These are phyloP conservation scores for Rasamsonia emersonii DNA, from an alignment of 2,329 filamentous ascomycete species.

Conservation along the genomic window DNA sequence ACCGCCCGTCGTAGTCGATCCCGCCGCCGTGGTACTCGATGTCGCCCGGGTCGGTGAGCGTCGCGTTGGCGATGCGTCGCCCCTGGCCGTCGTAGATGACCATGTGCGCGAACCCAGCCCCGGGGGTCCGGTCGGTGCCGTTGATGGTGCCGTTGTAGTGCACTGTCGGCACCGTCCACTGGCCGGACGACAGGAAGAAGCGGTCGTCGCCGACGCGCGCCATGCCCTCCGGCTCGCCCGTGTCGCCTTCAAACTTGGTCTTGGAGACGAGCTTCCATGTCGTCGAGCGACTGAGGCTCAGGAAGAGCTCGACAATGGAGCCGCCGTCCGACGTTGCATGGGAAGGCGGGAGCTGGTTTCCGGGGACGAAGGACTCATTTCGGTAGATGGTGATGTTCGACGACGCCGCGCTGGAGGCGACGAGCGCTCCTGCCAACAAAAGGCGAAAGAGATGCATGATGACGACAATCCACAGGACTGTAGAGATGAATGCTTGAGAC, in stretches of 20 bases:
- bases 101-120: slow-evolving; percentile 39
- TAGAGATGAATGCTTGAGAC: too few relatives aligned
- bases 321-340: slow-evolving; percentile 14
- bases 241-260: slow-evolving; percentile 37
- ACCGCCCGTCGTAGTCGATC: slow-evolving; percentile 41
- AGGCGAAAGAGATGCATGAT: slow-evolving; percentile 11
- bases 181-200: slow-evolving; percentile 38
- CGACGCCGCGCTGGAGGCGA: slow-evolving; percentile 6
- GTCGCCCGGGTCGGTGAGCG: slow-evolving; percentile 29
- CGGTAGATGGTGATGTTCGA: slow-evolving; percentile 13
- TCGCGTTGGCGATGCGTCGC: slow-evolving; percentile 36
- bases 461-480: neutral
- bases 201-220: slow-evolving; percentile 36
- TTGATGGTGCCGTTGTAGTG: slow-evolving; percentile 51
- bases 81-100: slow-evolving; percentile 39
- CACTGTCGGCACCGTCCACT: slow-evolving; percentile 34
- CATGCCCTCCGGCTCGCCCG: slow-evolving; percentile 44
- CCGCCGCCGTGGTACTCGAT: slow-evolving; percentile 42
- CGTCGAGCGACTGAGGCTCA: slow-evolving; percentile 37
- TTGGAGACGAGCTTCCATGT: slow-evolving; percentile 36
- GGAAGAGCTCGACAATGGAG: slow-evolving; percentile 32
- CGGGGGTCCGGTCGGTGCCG: slow-evolving; percentile 47
- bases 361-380: slow-evolving; percentile 15
- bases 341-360: slow-evolving; percentile 14
- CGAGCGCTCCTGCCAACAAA: slow-evolving; percentile 6